A percentile compares a stretch with the other conserved stretches of the same genome.
phyloP scores from a whole-genome alignment of 2,329 filamentous ascomycete genomes.

The Mariannaea elegans region DNA sequence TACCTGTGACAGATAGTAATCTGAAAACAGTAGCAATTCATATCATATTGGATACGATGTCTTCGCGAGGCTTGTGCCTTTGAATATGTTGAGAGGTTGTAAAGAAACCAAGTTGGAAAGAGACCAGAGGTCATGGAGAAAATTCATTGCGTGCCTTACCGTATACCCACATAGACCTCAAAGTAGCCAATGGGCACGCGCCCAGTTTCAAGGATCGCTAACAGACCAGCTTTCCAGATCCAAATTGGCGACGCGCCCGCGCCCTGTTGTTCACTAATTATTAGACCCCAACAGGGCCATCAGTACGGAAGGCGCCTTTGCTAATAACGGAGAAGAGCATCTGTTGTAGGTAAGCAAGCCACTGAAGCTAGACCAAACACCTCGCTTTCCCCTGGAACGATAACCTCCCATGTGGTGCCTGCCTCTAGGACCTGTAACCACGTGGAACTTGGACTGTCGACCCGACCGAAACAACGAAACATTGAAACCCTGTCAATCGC shows the following conservation, averaged over 20 bases:
- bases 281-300: not conserved
- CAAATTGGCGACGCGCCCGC: too few species aligned
- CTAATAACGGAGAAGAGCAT: not conserved
- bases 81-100: conserved; percentile 14
- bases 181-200: conserved; percentile 32
- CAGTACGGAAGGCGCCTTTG: not conserved
- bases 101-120: conserved; percentile 15
- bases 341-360: too few species aligned
- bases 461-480: conserved; percentile 9
- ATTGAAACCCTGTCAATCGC: conserved; percentile 5
- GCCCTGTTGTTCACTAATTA: too few species aligned
- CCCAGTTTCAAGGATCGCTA: conserved; percentile 13
- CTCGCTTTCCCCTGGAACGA: conserved; percentile 6
- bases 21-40: not conserved
- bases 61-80: conserved; percentile 5
- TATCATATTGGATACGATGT: not conserved
- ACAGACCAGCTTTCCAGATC: conserved; percentile 7
- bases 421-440: conserved; percentile 2
- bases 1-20: conserved; percentile 6
- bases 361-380: not conserved
- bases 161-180: conserved; percentile 22
- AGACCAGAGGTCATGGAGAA: conserved; percentile 23
- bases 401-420: not conserved
- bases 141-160: conserved; percentile 27
- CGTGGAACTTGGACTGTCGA: conserved; percentile 9